Percentiles rank a stretch among this genome's conserved stretches.
These are phyloP conservation scores for Chlamydomonas sphaeroides DNA, from an alignment of 139 green algal genomes.

Conservation along the genomic window DNA sequence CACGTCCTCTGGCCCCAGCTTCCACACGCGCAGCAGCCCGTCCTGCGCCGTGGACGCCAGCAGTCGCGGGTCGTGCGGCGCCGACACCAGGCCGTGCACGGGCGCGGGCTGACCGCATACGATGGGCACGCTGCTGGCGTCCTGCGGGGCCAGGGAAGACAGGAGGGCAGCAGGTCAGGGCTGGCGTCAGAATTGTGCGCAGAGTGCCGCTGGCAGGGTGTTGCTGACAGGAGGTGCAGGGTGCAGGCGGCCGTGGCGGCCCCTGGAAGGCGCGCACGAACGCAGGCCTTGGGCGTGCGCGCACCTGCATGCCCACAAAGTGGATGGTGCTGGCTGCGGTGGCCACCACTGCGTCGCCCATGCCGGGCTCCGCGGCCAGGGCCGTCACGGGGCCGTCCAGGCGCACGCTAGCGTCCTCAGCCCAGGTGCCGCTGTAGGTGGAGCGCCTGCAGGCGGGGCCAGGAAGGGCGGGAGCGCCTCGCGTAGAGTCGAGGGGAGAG, in stretches of 20 bases:
- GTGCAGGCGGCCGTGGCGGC: no score
- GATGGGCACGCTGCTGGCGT: conserved; percentile 40
- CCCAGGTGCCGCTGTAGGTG: conserved; percentile 31
- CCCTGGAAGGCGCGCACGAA: no score
- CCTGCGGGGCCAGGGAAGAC: no score
- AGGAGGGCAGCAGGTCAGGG: no score
- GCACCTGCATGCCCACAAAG: conserved; percentile 46
- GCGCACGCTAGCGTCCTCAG: conserved; percentile 14
- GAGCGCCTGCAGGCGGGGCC: not conserved
- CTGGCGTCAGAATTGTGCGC: no score
- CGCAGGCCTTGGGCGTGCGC: no score
- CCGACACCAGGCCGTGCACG: conserved; percentile 15
- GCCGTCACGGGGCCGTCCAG: conserved; percentile 37
- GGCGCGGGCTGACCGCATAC: conserved; percentile 36
- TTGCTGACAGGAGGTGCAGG: no score
- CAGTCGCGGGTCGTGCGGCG: conserved; percentile 15
- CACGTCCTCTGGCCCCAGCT: conserved; percentile 32
- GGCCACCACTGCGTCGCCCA: conserved; percentile 44
- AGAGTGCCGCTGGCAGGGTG: no score
- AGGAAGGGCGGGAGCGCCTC: no score
- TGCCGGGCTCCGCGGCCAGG: conserved; percentile 36
- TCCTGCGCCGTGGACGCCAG: conserved; percentile 51
- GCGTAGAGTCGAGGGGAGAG: not conserved
- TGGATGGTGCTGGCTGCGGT: conserved; percentile 33
- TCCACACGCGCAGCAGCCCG: conserved; percentile 59